These are phyloP conservation scores for Pseudogymnoascus sp. DNA, from an alignment of 2,329 filamentous ascomycete species.

Conservation along the genomic window DNA sequence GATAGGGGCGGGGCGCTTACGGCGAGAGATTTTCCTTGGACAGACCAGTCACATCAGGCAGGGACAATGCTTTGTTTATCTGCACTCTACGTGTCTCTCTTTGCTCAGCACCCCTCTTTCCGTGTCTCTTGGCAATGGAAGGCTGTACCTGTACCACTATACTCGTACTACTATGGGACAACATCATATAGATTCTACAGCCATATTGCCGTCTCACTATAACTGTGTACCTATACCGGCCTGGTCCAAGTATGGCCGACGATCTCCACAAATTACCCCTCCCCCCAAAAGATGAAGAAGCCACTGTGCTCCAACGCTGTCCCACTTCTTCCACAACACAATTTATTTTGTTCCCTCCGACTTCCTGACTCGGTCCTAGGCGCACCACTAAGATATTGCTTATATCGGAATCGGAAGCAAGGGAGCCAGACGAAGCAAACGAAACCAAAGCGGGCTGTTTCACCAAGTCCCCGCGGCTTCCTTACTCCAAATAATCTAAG, in stretches of 20 bases:
- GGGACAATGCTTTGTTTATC: not conserved
- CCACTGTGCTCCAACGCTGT: not conserved
- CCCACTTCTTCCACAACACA: not conserved
- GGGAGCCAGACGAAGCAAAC: not conserved
- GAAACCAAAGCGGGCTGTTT: not conserved
- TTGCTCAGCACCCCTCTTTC: not conserved
- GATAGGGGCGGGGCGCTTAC: not conserved
- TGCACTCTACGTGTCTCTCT: not conserved
- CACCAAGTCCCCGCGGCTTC: not conserved
- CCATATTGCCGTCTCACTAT: not conserved
- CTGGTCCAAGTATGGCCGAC: not conserved
- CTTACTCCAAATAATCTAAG: not conserved
- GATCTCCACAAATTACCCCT: constrained; percentile 1
- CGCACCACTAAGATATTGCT: not conserved
- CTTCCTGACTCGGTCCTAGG: not conserved
- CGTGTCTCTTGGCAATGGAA: not conserved
- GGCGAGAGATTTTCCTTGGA: not conserved
- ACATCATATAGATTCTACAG: too few species aligned
- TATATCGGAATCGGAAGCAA: not conserved
- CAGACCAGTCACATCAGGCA: not conserved
- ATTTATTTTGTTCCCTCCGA: not conserved
- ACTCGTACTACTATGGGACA: not conserved
- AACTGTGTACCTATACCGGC: not conserved
- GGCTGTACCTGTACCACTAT: not conserved
- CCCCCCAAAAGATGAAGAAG: not conserved